A percentile compares a stretch with the other conserved stretches of the same genome.
These are phyloP conservation scores for Termitomyces sp. DNA, from an alignment of 768 basidiomycete genomes.

Conservation along the genomic window DNA sequence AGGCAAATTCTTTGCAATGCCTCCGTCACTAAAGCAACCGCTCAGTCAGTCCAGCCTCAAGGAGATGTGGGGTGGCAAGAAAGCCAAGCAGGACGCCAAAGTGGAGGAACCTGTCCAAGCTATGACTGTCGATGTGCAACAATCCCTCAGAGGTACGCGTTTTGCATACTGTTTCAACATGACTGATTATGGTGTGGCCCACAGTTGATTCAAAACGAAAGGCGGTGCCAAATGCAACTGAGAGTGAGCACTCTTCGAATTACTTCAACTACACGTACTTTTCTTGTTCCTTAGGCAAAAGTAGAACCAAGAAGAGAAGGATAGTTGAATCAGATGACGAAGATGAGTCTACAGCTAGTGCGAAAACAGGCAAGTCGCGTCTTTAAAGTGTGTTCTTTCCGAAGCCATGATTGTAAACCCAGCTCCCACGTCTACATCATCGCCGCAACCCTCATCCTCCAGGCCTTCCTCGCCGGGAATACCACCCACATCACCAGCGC, in stretches of 20 bases:
- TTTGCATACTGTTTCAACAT: neutral
- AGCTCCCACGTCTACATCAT: neutral
- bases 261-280: neutral
- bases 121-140: constrained; percentile 25
- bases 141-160: constrained; percentile 17
- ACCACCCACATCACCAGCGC: neutral
- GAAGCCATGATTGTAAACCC: neutral
- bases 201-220: constrained; percentile 39
- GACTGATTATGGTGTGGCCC: neutral
- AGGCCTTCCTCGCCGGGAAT: constrained; percentile 10
- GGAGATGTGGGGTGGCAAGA: constrained; percentile 57
- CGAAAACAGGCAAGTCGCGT: constrained; percentile 7
- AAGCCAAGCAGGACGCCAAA: constrained; percentile 18
- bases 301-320: constrained; percentile 44
- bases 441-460: constrained; percentile 12
- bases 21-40: constrained; percentile 56
- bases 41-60: constrained; percentile 76
- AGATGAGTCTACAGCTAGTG: constrained; percentile 16
- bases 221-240: constrained; percentile 15
- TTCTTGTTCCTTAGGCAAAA: constrained; percentile 19
- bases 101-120: constrained; percentile 12
- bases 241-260: constrained; percentile 4
- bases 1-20: constrained; percentile 81
- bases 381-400: neutral
- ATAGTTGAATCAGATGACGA: constrained; percentile 54